Conservation (phyloP, 257 asterid genomes). For the Solanum sejunctum region DNA sequence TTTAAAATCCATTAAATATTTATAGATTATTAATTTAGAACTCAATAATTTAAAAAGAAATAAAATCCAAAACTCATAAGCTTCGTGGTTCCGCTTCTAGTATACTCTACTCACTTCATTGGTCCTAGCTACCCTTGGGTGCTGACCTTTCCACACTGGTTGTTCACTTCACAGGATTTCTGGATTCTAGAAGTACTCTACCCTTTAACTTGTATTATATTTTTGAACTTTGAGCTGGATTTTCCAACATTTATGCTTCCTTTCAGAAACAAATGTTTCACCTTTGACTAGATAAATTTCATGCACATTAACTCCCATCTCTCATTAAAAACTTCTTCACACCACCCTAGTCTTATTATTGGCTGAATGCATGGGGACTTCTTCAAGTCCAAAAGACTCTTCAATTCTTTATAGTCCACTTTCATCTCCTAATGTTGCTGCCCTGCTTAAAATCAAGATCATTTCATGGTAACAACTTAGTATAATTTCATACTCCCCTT, state of each 20-base stretch:
- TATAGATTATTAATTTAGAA: not conserved
- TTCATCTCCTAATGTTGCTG: conserved; percentile 51
- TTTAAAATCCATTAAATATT: not conserved
- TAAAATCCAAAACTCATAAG: not conserved
- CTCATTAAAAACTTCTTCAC: not conserved
- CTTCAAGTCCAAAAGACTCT: conserved; percentile 10
- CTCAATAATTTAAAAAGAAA: not conserved
- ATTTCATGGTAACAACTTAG: conserved; percentile 39
- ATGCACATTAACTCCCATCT: not conserved
- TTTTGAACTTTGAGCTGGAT: conserved; percentile 20
- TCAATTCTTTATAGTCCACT: conserved; percentile 35
- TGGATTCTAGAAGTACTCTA: conserved; percentile 14
- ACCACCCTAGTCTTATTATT: not conserved
- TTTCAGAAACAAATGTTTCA: not conserved
- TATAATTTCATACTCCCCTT: not conserved
- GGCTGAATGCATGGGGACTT: conserved; percentile 7
- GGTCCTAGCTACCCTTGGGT: not conserved
- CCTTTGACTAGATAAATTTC: not conserved
- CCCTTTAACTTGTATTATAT: not conserved
- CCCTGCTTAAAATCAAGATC: conserved; percentile 60
- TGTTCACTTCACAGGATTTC: conserved; percentile 4
- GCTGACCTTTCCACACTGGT: not conserved
- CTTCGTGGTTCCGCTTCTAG: rapidly evolving
- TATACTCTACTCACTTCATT: not conserved
- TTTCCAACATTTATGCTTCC: conserved; percentile 29